phyloP scores from a whole-genome alignment of 2,329 filamentous ascomycete species.

The Sarocladiaceae sp. region DNA sequence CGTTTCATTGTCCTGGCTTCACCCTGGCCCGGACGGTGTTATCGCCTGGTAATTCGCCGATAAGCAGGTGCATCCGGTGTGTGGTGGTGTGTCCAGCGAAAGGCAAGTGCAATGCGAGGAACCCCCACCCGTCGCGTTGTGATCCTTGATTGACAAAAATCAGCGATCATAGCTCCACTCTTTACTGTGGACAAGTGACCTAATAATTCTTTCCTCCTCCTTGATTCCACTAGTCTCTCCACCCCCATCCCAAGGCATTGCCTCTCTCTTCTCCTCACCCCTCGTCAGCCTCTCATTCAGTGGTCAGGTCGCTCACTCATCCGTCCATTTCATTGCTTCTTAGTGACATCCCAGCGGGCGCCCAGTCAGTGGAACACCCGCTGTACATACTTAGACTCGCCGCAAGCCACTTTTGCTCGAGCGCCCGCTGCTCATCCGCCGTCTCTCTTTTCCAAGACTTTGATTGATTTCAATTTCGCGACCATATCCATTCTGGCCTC shows the following conservation, averaged over 20 bases:
- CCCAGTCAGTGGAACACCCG: not conserved
- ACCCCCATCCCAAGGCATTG: not conserved
- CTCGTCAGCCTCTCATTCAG: not conserved
- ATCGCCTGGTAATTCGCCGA: not conserved
- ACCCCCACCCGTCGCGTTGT: not conserved
- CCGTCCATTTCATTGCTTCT: not conserved
- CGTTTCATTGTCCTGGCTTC: not conserved
- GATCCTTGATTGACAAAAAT: not conserved
- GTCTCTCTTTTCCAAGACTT: slow-evolving; percentile 5
- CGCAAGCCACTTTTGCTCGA: not conserved
- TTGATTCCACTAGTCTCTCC: no score
- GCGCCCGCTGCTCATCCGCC: slow-evolving; percentile 4
- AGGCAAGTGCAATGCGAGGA: not conserved
- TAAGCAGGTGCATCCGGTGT: not conserved
- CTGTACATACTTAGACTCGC: not conserved
- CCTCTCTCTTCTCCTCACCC: not conserved
- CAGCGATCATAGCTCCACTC: not conserved
- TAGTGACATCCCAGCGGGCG: not conserved
- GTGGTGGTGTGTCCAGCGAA: no score
- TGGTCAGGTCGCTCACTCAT: not conserved
- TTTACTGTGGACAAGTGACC: not conserved
- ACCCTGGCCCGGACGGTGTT: not conserved
- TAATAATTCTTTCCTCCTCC: not conserved
- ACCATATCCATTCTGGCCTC: not conserved
- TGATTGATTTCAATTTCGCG: slow-evolving; percentile 4